A percentile compares a stretch with the other conserved stretches of the same genome.
These are phyloP conservation scores for Cercospora citrullina DNA, from an alignment of 2,329 filamentous ascomycete species.

Conservation along the genomic window DNA sequence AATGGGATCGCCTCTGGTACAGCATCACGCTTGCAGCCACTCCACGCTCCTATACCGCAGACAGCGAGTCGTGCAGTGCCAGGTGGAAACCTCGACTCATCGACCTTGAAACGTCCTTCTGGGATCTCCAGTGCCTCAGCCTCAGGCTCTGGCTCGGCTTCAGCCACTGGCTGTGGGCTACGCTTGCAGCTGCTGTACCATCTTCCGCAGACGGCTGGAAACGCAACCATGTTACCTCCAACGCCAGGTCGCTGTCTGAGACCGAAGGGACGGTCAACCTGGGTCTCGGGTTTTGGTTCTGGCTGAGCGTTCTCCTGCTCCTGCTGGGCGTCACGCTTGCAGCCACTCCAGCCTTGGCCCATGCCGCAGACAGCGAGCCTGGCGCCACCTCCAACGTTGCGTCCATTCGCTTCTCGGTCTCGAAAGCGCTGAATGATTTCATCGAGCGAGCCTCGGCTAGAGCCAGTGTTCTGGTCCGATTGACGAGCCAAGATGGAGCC, in stretches of 20 bases:
- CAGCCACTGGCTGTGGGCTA: not conserved
- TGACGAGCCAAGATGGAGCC: not conserved
- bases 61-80: not conserved
- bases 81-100: not conserved
- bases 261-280: not conserved
- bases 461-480: not conserved
- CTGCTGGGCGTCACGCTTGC: not conserved
- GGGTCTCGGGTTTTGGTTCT: not conserved
- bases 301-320: not conserved
- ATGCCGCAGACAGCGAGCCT: not conserved
- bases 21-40: not conserved
- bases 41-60: constrained; percentile 1
- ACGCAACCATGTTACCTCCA: not conserved
- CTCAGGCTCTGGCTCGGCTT: not conserved
- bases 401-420: not conserved
- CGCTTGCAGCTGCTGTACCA: not conserved
- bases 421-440: not conserved
- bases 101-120: not conserved
- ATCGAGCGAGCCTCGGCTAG: not conserved
- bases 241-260: not conserved
- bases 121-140: not conserved
- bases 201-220: not conserved
- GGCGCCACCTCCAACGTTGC: not conserved
- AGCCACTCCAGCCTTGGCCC: not conserved
- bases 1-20: no score